These are phyloP conservation scores for Auriculariales sp. DNA, from an alignment of 768 basidiomycete species.

Conservation along the genomic window DNA sequence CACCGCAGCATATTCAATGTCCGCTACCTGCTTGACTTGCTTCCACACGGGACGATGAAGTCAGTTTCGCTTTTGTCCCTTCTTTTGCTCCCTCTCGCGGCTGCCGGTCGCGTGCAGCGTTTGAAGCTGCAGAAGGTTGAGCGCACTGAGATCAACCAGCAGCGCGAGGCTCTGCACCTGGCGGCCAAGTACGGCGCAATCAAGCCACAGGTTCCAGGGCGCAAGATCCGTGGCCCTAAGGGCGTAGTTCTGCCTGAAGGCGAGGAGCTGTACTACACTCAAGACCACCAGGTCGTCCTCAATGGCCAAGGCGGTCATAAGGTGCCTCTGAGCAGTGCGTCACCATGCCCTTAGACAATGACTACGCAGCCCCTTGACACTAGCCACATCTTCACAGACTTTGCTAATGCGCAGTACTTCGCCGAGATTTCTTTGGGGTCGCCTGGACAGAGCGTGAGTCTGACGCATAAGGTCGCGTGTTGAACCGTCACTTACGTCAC, in stretches of 20 bases:
- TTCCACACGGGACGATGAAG: constrained; percentile 23
- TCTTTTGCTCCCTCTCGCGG: constrained; percentile 25
- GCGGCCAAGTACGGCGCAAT: constrained; percentile 82
- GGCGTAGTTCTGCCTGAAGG: constrained; percentile 23
- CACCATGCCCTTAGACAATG: background rate
- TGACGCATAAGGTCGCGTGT: background rate
- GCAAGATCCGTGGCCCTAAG: constrained; percentile 32
- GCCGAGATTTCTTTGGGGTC: constrained; percentile 72
- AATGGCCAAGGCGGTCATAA: constrained; percentile 56
- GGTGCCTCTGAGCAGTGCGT: constrained; percentile 81
- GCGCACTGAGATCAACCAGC: constrained; percentile 37
- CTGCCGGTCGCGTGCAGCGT: constrained; percentile 51
- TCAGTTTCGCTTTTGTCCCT: constrained; percentile 27
- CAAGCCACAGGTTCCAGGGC: constrained; percentile 40
- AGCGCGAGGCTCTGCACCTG: constrained; percentile 69
- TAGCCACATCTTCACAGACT: constrained; percentile 39
- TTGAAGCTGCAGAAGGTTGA: constrained; percentile 84
- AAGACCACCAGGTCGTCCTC: constrained; percentile 37
- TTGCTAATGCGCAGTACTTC: constrained; percentile 96
- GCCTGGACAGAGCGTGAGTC: constrained; percentile 64
- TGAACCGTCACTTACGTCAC: constrained; percentile 6
- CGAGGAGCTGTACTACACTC: constrained; percentile 68
- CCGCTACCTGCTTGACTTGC: background rate
- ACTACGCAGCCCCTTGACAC: constrained; percentile 4
- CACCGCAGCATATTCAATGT: no score